Percentiles rank a stretch among this genome's conserved stretches.
These are phyloP conservation scores for Gnomoniopsis sp. DNA, from an alignment of 2,329 filamentous ascomycete genomes.

Conservation along the genomic window DNA sequence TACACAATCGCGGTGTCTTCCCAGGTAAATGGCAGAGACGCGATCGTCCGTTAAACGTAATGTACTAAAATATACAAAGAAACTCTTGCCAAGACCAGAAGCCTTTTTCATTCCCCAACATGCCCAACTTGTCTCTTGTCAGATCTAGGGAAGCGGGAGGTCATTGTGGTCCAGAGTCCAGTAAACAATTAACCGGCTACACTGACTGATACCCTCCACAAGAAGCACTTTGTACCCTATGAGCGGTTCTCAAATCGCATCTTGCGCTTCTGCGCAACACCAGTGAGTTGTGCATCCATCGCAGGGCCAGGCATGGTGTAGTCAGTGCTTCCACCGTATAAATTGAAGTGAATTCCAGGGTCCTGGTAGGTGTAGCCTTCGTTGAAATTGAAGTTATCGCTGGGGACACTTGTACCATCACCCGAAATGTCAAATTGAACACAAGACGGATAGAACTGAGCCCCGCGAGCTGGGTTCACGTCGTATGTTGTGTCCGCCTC, in stretches of 20 bases:
- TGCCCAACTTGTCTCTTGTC: too few relatives aligned
- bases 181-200: too few relatives aligned
- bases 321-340: slow-evolving; percentile 17
- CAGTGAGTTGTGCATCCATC: slow-evolving; percentile 21
- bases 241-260: not conserved
- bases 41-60: too few relatives aligned
- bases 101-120: too few relatives aligned
- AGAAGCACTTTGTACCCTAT: not conserved
- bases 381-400: slow-evolving; percentile 19
- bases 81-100: too few relatives aligned
- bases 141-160: too few relatives aligned
- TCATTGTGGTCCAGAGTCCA: too few relatives aligned
- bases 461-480: slow-evolving; percentile 35
- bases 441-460: slow-evolving; percentile 48
- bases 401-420: slow-evolving; percentile 27
- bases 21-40: too few relatives aligned
- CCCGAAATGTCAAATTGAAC: slow-evolving; percentile 41
- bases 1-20: too few relatives aligned
- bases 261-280: not conserved
- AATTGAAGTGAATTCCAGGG: slow-evolving; percentile 25
- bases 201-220: too few relatives aligned
- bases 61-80: too few relatives aligned
- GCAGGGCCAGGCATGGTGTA: slow-evolving; percentile 27
- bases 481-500: slow-evolving; percentile 23
- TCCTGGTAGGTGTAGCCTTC: slow-evolving; percentile 19